phyloP scores from a whole-genome alignment of 2,329 filamentous ascomycete genomes.

The Grosmannia clavigera region DNA sequence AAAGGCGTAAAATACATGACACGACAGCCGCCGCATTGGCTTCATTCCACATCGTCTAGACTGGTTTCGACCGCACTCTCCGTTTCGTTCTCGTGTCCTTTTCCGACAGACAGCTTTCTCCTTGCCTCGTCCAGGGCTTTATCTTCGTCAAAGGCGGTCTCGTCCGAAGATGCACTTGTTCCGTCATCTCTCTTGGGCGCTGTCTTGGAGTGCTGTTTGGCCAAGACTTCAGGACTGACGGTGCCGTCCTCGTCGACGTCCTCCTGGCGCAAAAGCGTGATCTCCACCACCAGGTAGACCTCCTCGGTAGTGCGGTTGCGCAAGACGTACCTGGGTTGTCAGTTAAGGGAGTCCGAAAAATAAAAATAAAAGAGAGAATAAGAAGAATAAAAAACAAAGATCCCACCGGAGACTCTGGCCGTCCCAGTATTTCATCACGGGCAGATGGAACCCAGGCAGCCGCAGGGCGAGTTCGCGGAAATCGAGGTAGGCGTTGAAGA shows the following conservation, averaged over 20 bases:
- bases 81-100: background rate
- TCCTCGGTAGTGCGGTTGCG: constrained; percentile 65
- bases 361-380: background rate
- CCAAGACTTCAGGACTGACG: constrained; percentile 28
- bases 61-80: constrained; percentile 11
- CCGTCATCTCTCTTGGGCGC: background rate
- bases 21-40: background rate
- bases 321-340: constrained; percentile 64
- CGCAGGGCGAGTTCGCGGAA: constrained; percentile 62
- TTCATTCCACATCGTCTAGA: constrained; percentile 11
- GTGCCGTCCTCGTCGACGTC: constrained; percentile 47
- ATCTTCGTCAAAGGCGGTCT: background rate
- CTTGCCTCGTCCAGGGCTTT: background rate
- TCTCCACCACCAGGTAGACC: constrained; percentile 69
- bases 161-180: background rate
- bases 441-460: constrained; percentile 60
- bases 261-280: constrained; percentile 29
- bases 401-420: constrained; percentile 63
- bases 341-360: background rate
- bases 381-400: background rate
- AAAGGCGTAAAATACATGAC: background rate
- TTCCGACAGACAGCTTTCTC: background rate
- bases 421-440: constrained; percentile 69
- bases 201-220: constrained; percentile 14
- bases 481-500: constrained; percentile 87